Conservation (phyloP, 73 alveolate genomes). For the Tetrahymena elliotti region DNA sequence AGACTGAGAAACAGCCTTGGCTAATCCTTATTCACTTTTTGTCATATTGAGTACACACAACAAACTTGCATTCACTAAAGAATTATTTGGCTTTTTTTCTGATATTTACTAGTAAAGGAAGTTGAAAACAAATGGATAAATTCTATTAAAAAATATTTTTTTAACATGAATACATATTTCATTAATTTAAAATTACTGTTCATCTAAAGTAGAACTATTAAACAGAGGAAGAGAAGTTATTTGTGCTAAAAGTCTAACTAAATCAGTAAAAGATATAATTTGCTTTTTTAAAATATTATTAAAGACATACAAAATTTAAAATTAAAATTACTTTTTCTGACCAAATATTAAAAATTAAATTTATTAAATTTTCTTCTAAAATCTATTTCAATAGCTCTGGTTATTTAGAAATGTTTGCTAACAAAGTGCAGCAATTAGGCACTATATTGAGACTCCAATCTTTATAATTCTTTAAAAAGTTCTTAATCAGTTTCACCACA, state of each 20-base stretch:
- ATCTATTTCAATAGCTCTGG: constrained; percentile 13
- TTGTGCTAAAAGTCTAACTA: constrained; percentile 26
- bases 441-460: constrained; percentile 4
- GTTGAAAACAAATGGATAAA: constrained; percentile 20
- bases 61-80: constrained; percentile 13
- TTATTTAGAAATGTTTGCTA: constrained; percentile 40
- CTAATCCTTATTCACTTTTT: constrained; percentile 27
- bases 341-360: constrained; percentile 11
- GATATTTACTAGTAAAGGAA: constrained; percentile 11
- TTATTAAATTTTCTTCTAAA: constrained; percentile 13
- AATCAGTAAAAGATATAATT: constrained; percentile 23
- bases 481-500: background rate
- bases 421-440: constrained; percentile 17
- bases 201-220: constrained; percentile 16
- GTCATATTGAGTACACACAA: constrained; percentile 35
- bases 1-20: constrained; percentile 19
- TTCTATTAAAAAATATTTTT: background rate
- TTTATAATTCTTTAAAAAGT: background rate
- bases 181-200: constrained; percentile 6
- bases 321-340: background rate
- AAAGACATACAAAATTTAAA: background rate
- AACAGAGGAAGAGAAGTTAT: constrained; percentile 30
- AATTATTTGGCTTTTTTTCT: constrained; percentile 7
- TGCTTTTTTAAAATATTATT: background rate
- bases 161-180: no score